Evolutionary conservation across 2,329 filamentous ascomycete species (phyloP).

Genomic region (Aspergillus awamori): DNA sequence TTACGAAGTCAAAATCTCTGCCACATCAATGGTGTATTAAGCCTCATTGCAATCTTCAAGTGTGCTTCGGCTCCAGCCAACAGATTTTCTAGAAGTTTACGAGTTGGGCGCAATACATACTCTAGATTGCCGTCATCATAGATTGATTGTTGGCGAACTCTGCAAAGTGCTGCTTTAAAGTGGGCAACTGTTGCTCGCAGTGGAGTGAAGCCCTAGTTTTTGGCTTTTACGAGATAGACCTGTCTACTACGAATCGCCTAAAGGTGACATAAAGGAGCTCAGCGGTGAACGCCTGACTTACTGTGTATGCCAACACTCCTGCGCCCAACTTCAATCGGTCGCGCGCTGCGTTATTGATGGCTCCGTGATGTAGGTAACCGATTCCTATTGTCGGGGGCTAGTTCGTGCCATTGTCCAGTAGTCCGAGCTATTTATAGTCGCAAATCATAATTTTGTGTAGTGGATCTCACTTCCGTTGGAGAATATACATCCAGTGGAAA

Average conservation of each 20-base stretch:
- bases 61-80: too few relatives aligned
- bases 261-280: neutral
- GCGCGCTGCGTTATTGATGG: neutral
- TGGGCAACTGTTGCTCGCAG: too few relatives aligned
- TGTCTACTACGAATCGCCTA: neutral
- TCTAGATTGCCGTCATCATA: too few relatives aligned
- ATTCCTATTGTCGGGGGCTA: neutral
- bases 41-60: too few relatives aligned
- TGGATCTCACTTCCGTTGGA: slow-evolving; percentile 29
- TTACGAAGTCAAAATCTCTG: too few relatives aligned
- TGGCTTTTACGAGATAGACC: neutral
- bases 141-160: too few relatives aligned
- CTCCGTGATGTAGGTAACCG: neutral
- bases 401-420: neutral
- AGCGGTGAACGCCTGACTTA: neutral
- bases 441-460: neutral
- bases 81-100: too few relatives aligned
- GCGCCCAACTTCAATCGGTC: neutral
- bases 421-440: neutral
- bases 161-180: too few relatives aligned
- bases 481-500: slow-evolving; percentile 41
- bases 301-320: neutral
- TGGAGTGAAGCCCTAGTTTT: too few relatives aligned
- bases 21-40: too few relatives aligned
- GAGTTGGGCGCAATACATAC: too few relatives aligned